Conservation (phyloP, 176 grass and related monocot genomes). For the Poa annua region DNA sequence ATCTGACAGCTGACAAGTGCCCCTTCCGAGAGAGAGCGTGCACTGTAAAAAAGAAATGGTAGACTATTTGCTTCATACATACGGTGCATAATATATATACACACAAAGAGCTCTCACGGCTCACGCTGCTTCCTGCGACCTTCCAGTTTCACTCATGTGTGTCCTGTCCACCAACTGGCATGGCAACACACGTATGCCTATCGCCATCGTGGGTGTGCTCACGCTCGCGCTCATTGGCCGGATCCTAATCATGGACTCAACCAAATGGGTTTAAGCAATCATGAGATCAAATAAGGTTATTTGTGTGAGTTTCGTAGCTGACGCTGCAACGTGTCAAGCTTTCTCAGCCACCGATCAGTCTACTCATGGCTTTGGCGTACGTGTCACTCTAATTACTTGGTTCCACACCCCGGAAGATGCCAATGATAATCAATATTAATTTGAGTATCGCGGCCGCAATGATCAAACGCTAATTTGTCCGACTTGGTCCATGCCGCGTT, state of each 20-base stretch:
- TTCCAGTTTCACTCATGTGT: background rate
- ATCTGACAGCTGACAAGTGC: background rate
- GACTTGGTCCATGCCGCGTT: slow-evolving; percentile 13
- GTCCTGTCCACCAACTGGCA: background rate
- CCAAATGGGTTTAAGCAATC: background rate
- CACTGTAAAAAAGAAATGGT: too few relatives aligned
- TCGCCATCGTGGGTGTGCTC: background rate
- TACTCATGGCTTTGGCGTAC: background rate
- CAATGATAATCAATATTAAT: background rate
- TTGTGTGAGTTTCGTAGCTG: background rate
- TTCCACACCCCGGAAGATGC: background rate
- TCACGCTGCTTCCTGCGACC: too few relatives aligned
- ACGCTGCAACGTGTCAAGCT: background rate
- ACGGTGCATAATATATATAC: too few relatives aligned
- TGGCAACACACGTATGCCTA: background rate
- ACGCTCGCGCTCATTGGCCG: background rate
- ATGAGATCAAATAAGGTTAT: background rate
- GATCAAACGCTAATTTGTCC: slow-evolving; percentile 15
- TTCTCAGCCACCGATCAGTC: background rate
- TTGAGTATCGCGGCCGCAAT: slow-evolving; percentile 18
- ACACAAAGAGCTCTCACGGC: too few relatives aligned
- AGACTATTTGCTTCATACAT: too few relatives aligned
- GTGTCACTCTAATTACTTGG: background rate
- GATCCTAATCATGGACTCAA: background rate
- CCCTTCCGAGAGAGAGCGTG: slow-evolving; percentile 1